Evolutionary conservation across 1,284 basidiomycete genomes (phyloP).

Genomic region (Kwoniella shivajii): DNA sequence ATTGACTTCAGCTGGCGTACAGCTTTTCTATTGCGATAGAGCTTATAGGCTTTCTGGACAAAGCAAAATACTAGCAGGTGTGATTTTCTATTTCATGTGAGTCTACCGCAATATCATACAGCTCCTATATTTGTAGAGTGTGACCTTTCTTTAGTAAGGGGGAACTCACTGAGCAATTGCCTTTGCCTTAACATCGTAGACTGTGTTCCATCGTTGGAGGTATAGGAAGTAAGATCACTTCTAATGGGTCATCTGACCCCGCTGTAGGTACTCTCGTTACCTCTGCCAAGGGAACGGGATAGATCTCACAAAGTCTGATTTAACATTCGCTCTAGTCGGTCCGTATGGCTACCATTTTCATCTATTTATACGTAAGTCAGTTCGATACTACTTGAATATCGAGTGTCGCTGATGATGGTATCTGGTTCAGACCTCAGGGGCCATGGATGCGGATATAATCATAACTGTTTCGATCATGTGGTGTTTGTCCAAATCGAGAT

Average conservation of each 20-base stretch:
- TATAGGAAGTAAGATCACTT: slow-evolving; percentile 8
- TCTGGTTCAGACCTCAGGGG: background rate
- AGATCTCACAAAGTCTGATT: background rate
- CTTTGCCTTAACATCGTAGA: background rate
- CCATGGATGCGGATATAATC: slow-evolving; percentile 6
- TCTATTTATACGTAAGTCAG: slow-evolving; percentile 1
- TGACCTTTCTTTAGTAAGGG: too few relatives aligned
- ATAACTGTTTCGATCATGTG: slow-evolving; percentile 7
- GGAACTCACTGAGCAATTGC: too few relatives aligned
- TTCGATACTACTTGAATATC: too few relatives aligned
- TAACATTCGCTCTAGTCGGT: background rate
- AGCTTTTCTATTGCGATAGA: slow-evolving; percentile 5
- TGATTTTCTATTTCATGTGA: slow-evolving; percentile 4
- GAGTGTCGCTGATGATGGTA: too few relatives aligned
- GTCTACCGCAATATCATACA: background rate
- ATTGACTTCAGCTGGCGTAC: slow-evolving; percentile 1
- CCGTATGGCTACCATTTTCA: background rate
- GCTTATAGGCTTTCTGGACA: slow-evolving; percentile 2
- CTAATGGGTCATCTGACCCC: background rate
- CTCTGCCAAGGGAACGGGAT: too few relatives aligned
- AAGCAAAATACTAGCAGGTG: background rate
- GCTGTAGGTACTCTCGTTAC: background rate
- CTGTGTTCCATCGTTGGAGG: background rate
- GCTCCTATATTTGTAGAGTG: background rate
- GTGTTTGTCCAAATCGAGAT: background rate